Evolutionary conservation across 2,329 filamentous ascomycete genomes (phyloP).

Genomic region (Didymella pinodella): DNA sequence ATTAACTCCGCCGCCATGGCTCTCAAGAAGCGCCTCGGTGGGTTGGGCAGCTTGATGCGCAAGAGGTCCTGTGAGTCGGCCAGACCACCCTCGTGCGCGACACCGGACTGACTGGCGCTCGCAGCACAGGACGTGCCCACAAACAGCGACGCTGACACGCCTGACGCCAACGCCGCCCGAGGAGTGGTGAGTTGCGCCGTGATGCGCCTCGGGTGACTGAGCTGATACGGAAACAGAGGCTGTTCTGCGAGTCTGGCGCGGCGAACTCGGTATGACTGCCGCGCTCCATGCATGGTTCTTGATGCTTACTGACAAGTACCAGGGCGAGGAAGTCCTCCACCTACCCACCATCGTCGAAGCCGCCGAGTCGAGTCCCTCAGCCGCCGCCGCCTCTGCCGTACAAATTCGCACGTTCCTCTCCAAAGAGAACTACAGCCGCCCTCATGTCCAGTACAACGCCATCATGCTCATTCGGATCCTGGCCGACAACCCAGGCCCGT

Average conservation of each 20-base stretch:
- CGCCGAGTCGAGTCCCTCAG: constrained; percentile 88
- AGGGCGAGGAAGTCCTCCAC: constrained; percentile 90
- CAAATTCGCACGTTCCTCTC: constrained; percentile 83
- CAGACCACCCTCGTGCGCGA: constrained; percentile 2
- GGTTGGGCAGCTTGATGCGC: constrained; percentile 48
- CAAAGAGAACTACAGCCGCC: constrained; percentile 69
- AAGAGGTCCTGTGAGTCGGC: constrained; percentile 38
- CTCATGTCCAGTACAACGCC: constrained; percentile 90
- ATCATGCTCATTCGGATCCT: constrained; percentile 95
- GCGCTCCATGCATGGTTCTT: background rate
- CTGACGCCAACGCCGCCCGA: constrained; percentile 70
- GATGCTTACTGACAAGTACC: constrained; percentile 25
- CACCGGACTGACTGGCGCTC: constrained; percentile 25
- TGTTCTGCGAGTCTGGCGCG: constrained; percentile 80
- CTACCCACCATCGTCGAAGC: constrained; percentile 93
- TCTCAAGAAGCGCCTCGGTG: constrained; percentile 51
- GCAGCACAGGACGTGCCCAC: constrained; percentile 41
- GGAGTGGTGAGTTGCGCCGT: constrained; percentile 66
- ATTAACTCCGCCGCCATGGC: constrained; percentile 41
- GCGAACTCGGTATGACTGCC: constrained; percentile 55
- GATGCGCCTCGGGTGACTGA: constrained; percentile 10
- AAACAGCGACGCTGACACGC: constrained; percentile 61
- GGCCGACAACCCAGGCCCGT: constrained; percentile 86
- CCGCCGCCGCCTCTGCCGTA: constrained; percentile 80
- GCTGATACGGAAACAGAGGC: constrained; percentile 62